These are phyloP conservation scores for Neospora caninum DNA, from an alignment of 169 alveolate genomes.

Conservation along the genomic window DNA sequence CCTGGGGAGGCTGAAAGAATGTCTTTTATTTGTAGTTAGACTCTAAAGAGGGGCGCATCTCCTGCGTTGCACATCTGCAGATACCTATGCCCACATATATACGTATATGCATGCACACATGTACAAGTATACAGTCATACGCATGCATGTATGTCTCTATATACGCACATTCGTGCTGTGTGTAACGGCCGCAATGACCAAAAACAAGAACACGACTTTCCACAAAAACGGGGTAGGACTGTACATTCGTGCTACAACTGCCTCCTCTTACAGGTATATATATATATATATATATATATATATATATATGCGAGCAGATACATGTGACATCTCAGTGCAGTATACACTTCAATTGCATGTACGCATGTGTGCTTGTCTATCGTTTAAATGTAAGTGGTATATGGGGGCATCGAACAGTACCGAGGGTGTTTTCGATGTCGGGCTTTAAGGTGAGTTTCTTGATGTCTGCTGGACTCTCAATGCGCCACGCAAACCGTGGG, in stretches of 20 bases:
- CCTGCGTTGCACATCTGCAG: not conserved
- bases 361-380: not conserved
- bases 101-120: not conserved
- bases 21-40: not conserved
- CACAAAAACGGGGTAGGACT: too few species aligned
- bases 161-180: too few species aligned
- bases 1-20: not conserved
- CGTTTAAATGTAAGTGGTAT: not conserved
- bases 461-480: constrained; percentile 76
- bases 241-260: constrained; percentile 17
- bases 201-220: too few species aligned
- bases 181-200: too few species aligned
- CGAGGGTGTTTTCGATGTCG: constrained; percentile 69
- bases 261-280: not conserved
- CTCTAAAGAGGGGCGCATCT: not conserved
- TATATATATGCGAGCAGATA: not conserved
- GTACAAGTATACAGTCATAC: not conserved
- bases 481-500: constrained; percentile 74
- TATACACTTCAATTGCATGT: not conserved
- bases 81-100: not conserved
- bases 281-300: constrained; percentile 5
- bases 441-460: constrained; percentile 57
- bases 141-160: not conserved
- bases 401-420: not conserved
- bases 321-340: not conserved